Percentiles rank a stretch among this genome's conserved stretches.
Evolutionary conservation across 306 rosid species (phyloP).

Genomic region (Trifolium pratense): DNA sequence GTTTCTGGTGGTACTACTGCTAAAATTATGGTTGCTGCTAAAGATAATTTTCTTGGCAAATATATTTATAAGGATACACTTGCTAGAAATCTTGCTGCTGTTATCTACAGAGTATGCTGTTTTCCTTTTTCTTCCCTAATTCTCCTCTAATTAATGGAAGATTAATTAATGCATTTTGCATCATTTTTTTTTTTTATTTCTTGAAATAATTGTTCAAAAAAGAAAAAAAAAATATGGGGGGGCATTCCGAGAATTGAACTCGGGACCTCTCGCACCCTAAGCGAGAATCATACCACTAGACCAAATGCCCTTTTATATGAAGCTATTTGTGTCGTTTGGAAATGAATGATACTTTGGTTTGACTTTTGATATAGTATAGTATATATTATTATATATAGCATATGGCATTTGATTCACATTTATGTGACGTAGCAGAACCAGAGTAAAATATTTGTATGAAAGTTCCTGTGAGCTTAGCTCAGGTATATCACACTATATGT

Average conservation of each 20-base stretch:
- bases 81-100: slow-evolving; percentile 87
- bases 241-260: slow-evolving; percentile 49
- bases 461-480: no score
- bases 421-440: not conserved
- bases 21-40: slow-evolving; percentile 95
- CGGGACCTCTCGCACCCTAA: slow-evolving; percentile 50
- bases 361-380: no score
- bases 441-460: not conserved
- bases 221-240: not conserved
- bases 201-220: not conserved
- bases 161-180: no score
- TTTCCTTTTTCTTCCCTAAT: not conserved
- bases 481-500: no score
- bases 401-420: not conserved
- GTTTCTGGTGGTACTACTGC: slow-evolving; percentile 94
- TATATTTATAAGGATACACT: slow-evolving; percentile 94
- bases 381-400: no score
- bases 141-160: no score
- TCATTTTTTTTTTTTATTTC: no score
- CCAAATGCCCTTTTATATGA: slow-evolving; percentile 11
- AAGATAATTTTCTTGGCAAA: slow-evolving; percentile 89
- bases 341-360: not conserved
- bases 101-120: slow-evolving; percentile 79
- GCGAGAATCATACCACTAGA: slow-evolving; percentile 50
- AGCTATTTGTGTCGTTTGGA: not conserved